phyloP scores from a whole-genome alignment of 352 stramenopile genomes.

The Phytophthora hybrid region DNA sequence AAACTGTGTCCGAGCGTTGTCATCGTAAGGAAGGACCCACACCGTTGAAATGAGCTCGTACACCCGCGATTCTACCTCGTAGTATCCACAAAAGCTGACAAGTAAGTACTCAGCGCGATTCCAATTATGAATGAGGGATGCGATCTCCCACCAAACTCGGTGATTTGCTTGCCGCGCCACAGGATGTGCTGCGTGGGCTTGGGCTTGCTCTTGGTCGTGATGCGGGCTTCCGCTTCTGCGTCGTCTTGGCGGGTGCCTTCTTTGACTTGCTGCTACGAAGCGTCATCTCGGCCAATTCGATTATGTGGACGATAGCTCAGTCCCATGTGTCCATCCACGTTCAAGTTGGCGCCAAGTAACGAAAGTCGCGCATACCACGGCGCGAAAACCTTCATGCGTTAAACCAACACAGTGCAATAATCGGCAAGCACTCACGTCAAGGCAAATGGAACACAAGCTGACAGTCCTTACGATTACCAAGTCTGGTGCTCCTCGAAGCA shows the following conservation, averaged over 20 bases:
- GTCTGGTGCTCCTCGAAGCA: conserved; percentile 7
- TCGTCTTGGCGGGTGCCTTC: conserved; percentile 29
- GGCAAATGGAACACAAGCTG: conserved; percentile 10
- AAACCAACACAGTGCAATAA: not conserved
- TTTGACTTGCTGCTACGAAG: conserved; percentile 23
- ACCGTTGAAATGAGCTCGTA: conserved; percentile 87
- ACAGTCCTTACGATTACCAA: conserved; percentile 23
- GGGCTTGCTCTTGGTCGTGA: conserved; percentile 23
- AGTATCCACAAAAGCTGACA: not conserved
- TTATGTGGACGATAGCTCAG: conserved; percentile 22
- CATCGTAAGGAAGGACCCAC: not conserved
- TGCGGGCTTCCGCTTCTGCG: conserved; percentile 21
- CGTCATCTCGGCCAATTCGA: conserved; percentile 31
- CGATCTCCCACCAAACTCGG: conserved; percentile 60
- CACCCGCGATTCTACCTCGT: conserved; percentile 67
- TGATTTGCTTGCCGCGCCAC: conserved; percentile 80
- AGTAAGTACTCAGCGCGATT: not conserved
- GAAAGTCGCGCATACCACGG: conserved; percentile 14
- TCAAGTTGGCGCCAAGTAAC: conserved; percentile 31
- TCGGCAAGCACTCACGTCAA: not conserved
- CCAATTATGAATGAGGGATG: not conserved
- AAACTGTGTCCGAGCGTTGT: not conserved
- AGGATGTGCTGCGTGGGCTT: conserved; percentile 65
- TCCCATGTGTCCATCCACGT: not conserved
- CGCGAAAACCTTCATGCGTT: conserved; percentile 23